Evolutionary conservation across 2,329 filamentous ascomycete species (phyloP).

Genomic region (Cladosporium colombiae): DNA sequence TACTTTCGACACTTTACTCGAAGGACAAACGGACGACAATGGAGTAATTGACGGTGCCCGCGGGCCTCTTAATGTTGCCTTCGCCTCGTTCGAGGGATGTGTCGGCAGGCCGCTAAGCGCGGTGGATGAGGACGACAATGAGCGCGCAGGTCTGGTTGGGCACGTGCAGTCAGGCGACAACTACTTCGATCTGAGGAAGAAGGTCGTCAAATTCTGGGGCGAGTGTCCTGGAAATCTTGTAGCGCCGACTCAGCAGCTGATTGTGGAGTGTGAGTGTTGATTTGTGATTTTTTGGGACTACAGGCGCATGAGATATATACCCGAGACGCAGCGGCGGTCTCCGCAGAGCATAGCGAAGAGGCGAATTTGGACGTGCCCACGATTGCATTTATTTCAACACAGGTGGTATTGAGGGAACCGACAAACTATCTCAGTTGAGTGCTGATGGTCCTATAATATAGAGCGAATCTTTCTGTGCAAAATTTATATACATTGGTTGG

Average conservation of each 20-base stretch:
- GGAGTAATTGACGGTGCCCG: not conserved
- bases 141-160: not conserved
- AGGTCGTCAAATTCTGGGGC: constrained; percentile 10
- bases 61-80: constrained; percentile 1
- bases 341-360: not conserved
- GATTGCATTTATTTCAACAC: not conserved
- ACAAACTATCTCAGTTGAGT: not conserved
- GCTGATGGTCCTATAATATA: not conserved
- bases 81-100: constrained; percentile 13
- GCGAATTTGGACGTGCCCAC: not conserved
- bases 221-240: constrained; percentile 11
- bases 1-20: constrained; percentile 7
- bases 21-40: constrained; percentile 1
- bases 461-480: not conserved
- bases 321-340: not conserved
- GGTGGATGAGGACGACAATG: constrained; percentile 4
- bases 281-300: not conserved
- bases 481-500: not conserved
- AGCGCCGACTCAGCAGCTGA: constrained; percentile 8
- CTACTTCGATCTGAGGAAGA: constrained; percentile 6
- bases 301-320: constrained; percentile 5
- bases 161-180: constrained; percentile 16
- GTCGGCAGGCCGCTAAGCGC: constrained; percentile 3
- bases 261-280: constrained; percentile 9
- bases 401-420: not conserved